Percentiles rank a stretch among this genome's conserved stretches.
phyloP scores from a whole-genome alignment of 2,329 filamentous ascomycete genomes.

The Albifimbria verrucaria region DNA sequence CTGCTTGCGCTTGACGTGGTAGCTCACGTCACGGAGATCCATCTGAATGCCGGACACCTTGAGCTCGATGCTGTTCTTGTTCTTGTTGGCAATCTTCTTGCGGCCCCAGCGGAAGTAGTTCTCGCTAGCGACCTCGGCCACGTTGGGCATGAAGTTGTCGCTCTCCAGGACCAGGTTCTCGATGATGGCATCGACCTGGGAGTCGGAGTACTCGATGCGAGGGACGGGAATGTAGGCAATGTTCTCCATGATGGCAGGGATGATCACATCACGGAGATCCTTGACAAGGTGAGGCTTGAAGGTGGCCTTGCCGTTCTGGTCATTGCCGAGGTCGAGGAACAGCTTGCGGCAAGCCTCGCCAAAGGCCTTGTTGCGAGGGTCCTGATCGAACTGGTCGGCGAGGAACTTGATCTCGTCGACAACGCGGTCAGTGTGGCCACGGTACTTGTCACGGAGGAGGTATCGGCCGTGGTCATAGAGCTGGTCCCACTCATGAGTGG shows the following conservation, averaged over 20 bases:
- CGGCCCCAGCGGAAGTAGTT: slow-evolving; percentile 95
- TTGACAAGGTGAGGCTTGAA: slow-evolving; percentile 95
- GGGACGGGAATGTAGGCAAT: slow-evolving; percentile 89
- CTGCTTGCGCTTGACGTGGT: slow-evolving; percentile 92
- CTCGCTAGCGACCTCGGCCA: slow-evolving; percentile 82
- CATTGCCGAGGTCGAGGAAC: slow-evolving; percentile 83
- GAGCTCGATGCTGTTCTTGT: slow-evolving; percentile 78
- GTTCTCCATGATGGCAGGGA: slow-evolving; percentile 79
- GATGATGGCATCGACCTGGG: slow-evolving; percentile 79
- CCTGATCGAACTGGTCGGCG: slow-evolving; percentile 82
- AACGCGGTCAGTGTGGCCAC: slow-evolving; percentile 78
- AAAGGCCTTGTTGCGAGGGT: slow-evolving; percentile 82
- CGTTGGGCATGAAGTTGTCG: slow-evolving; percentile 94
- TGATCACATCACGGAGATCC: slow-evolving; percentile 81
- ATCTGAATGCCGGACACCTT: slow-evolving; percentile 88
- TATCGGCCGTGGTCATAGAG: slow-evolving; percentile 84
- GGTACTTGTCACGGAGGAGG: slow-evolving; percentile 86
- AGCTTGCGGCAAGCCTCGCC: slow-evolving; percentile 73
- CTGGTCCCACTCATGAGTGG: slow-evolving; percentile 76
- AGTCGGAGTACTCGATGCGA: slow-evolving; percentile 87
- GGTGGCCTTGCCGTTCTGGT: slow-evolving; percentile 74
- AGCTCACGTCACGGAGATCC: slow-evolving; percentile 86
- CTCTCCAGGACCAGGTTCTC: slow-evolving; percentile 95
- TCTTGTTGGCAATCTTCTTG: slow-evolving; percentile 78
- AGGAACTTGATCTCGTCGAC: slow-evolving; percentile 90